Percentiles rank a stretch among this genome's conserved stretches.
phyloP scores from a whole-genome alignment of 2,329 filamentous ascomycete genomes.

The Neofusicoccum cordaticola region DNA sequence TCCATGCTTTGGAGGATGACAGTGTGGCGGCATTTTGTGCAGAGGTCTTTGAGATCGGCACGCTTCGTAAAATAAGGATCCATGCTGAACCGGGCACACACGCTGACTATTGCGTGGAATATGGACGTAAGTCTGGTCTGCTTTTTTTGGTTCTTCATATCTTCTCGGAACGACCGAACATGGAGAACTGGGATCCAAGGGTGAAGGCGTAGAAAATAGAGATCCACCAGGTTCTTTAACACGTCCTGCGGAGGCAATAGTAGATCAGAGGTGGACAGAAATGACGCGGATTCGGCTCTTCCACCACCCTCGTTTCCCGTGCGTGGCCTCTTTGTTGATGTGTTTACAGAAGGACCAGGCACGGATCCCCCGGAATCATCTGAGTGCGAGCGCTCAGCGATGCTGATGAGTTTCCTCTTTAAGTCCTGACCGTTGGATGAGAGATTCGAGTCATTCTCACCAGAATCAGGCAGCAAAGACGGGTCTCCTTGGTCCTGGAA shows the following conservation, averaged over 20 bases:
- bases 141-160: conserved; percentile 21
- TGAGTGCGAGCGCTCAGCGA: not conserved
- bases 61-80: conserved; percentile 18
- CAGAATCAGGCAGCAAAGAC: conserved; percentile 20
- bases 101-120: conserved; percentile 27
- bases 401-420: conserved; percentile 15
- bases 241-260: conserved; percentile 23
- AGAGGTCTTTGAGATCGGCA: not conserved
- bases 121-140: conserved; percentile 22
- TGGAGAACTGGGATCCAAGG: conserved; percentile 37
- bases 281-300: not conserved
- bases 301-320: not conserved
- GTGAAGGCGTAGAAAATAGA: conserved; percentile 32
- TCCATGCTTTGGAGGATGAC: conserved; percentile 35
- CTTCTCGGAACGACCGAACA: conserved; percentile 28
- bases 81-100: conserved; percentile 23
- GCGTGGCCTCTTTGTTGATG: not conserved
- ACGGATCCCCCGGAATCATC: too few species aligned
- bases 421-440: conserved; percentile 24
- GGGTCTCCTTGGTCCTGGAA: conserved; percentile 14
- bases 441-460: conserved; percentile 18
- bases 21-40: conserved; percentile 18
- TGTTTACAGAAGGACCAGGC: not conserved
- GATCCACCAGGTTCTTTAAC: conserved; percentile 27
- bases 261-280: conserved; percentile 15